Conservation (phyloP, 73 alveolate species). For the Uronychia binucleata region DNA sequence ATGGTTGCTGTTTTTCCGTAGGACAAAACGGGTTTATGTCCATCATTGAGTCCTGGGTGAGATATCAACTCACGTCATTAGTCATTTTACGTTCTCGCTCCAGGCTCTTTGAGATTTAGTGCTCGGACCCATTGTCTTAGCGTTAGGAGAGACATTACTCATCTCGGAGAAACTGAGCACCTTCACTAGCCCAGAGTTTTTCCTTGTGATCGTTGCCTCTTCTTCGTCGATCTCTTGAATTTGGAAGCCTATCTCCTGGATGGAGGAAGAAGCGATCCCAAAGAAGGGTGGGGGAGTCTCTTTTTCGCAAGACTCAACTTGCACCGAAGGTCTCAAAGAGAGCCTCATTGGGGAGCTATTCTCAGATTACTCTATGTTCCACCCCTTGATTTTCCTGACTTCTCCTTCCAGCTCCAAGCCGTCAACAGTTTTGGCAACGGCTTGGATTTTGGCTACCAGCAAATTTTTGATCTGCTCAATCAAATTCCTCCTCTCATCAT, state of each 20-base stretch:
- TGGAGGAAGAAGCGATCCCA: not conserved
- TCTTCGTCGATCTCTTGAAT: not conserved
- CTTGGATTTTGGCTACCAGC: constrained; percentile 33
- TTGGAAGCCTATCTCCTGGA: not conserved
- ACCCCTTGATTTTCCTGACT: constrained; percentile 4
- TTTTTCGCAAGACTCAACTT: not conserved
- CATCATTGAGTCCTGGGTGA: constrained; percentile 39
- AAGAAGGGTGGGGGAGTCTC: not conserved
- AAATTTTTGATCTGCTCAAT: constrained; percentile 37
- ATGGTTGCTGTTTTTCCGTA: constrained; percentile 9
- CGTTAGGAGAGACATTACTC: not conserved
- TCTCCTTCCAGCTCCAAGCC: constrained; percentile 32
- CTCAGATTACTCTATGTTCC: constrained; percentile 34
- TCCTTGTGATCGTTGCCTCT: not conserved
- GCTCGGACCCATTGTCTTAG: not conserved
- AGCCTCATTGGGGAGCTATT: not conserved
- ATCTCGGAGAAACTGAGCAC: not conserved
- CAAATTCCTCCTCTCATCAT: constrained; percentile 43
- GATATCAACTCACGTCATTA: not conserved
- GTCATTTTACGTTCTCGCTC: not conserved
- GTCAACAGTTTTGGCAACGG: constrained; percentile 12
- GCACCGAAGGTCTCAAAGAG: not conserved
- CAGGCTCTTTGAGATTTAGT: not conserved
- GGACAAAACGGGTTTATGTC: constrained; percentile 42
- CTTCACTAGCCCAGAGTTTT: not conserved